Evolutionary conservation across 2,329 filamentous ascomycete species (phyloP), one percentile per base, ranked within the genome.

Genomic region (Alternaria arbusti): DNA sequence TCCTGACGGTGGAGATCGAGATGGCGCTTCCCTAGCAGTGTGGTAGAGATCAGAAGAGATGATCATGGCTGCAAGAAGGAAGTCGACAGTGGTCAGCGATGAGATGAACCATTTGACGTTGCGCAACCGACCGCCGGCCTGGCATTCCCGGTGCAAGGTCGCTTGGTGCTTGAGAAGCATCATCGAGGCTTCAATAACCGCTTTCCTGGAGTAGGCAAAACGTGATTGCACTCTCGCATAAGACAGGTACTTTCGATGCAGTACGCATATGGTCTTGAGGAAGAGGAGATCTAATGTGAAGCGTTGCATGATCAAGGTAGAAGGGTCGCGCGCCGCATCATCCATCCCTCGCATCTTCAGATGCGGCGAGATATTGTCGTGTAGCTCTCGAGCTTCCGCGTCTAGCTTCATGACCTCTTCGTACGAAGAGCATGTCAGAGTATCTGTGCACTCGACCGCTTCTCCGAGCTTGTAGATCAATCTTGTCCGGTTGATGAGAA

Each of bases 201-300:
- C 91, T 44, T 90, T 89, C 28, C 95, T 88, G 3, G 94, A 97
- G 74, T 96, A 93, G 9, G 89, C 88, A 74, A 97, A 98, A 9
- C 94, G 87, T 10, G 91, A 84, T 71, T 95, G 96, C 63, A 91
- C 88, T 51, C 74, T 67, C 25, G 94, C 92, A 63, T 90, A 88
- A n/a, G 88, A 85, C 61, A 97, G 86, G 78, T 96, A 97, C 67
- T 94, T 94, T 54, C 94, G 88, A 79, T 99, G 96, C 43, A 99
- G 86, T 22, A 97, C 87, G 72, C 93, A 96, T 72, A 97, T 86
- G 17, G 94, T 91, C 81, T 97, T 97, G 67, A 96, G 89, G 75
- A 94, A 97, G 6, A 97, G 82, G 54, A 96, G 90, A 65, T 96
- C 92, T 30, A 97, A 83, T 60, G 91, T 91, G 76, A 94, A 94